Evolutionary conservation across 2,329 filamentous ascomycete genomes (phyloP).

Genomic region (Aspergillus brunneoviolaceus): DNA sequence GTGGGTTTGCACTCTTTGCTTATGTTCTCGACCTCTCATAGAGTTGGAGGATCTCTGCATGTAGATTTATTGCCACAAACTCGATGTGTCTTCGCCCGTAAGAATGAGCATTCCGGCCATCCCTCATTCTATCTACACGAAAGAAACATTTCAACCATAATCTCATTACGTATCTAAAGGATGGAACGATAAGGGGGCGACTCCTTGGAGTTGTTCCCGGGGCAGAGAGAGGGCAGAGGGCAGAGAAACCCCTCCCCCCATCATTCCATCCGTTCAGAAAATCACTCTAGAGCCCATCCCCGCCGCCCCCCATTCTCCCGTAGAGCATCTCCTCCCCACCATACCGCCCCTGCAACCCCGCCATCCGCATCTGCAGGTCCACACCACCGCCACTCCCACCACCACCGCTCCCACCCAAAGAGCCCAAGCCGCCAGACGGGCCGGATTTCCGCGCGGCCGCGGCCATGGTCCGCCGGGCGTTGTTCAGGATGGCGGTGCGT

Average conservation of each 20-base stretch:
- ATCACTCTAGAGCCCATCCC: conserved; percentile 14
- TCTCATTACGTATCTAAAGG: conserved; percentile 6
- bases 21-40: neutral
- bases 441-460: conserved; percentile 20
- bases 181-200: too few species aligned
- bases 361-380: conserved; percentile 16
- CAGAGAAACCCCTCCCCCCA: too few species aligned
- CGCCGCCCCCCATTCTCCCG: neutral
- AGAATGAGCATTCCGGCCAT: too few species aligned
- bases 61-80: too few species aligned
- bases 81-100: too few species aligned
- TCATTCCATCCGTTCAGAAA: too few species aligned
- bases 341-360: conserved; percentile 19
- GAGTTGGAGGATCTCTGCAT: too few species aligned
- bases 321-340: conserved; percentile 28
- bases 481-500: conserved; percentile 66
- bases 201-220: too few species aligned
- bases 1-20: neutral
- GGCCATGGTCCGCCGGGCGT: conserved; percentile 21
- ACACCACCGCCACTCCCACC: neutral
- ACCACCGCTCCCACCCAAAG: neutral
- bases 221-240: too few species aligned
- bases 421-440: neutral
- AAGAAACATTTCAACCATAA: neutral
- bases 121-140: neutral